Conservation (phyloP, 176 grass and related monocot genomes). For the Zoysia japonica region DNA sequence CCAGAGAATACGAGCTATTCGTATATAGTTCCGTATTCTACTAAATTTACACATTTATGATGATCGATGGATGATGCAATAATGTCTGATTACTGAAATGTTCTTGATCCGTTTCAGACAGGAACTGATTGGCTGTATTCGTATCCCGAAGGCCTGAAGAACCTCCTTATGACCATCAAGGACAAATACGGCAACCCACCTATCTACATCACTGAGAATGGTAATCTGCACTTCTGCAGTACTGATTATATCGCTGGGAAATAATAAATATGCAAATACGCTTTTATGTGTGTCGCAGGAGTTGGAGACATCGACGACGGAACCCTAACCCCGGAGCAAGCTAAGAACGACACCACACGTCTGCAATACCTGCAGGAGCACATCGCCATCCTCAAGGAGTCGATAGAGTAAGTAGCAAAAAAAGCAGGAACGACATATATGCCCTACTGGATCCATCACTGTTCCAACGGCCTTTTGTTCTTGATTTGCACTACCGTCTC, state of each 20-base stretch:
- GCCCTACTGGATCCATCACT: no score
- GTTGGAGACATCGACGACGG: not conserved
- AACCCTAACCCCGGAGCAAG: not conserved
- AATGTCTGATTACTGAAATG: not conserved
- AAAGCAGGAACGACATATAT: not conserved
- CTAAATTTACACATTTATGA: not conserved
- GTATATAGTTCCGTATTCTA: not conserved
- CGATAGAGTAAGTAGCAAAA: not conserved
- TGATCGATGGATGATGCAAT: not conserved
- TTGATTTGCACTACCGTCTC: no score
- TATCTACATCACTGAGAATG: slow-evolving; percentile 49
- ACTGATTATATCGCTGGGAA: no score
- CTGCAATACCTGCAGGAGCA: slow-evolving; percentile 25
- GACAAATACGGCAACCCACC: slow-evolving; percentile 40
- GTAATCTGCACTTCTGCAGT: not conserved
- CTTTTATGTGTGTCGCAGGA: not conserved
- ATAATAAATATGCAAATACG: not conserved
- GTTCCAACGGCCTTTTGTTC: no score
- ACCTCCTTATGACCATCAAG: slow-evolving; percentile 37
- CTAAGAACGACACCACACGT: not conserved
- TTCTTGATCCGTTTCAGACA: not conserved
- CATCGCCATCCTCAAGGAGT: slow-evolving; percentile 2
- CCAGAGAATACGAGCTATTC: not conserved
- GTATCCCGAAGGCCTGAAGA: slow-evolving; percentile 31
- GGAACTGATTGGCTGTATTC: not conserved